Conservation (phyloP, 75 land plant species). For the Selaginella tamariscina region DNA sequence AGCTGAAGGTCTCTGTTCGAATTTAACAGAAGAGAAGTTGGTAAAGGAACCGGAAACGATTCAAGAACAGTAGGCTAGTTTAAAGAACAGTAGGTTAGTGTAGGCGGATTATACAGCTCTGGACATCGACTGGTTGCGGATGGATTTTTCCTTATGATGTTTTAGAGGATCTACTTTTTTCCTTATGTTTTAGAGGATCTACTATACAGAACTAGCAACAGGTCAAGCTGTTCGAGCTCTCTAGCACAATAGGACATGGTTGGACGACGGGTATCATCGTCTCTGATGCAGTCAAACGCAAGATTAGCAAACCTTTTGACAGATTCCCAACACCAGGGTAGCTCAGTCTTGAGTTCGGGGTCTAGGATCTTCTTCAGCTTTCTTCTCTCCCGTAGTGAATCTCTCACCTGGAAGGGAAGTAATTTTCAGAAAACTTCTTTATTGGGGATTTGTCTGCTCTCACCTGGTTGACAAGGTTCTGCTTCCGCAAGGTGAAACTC, state of each 20-base stretch:
- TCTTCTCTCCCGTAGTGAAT: background rate
- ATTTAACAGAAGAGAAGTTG: too few species aligned
- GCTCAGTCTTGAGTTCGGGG: background rate
- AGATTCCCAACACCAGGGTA: background rate
- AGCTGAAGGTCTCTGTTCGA: background rate
- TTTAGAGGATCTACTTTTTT: background rate
- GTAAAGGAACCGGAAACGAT: too few species aligned
- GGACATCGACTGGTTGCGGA: background rate
- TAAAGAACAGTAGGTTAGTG: too few species aligned
- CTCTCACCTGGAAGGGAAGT: background rate
- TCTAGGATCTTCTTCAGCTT: slow-evolving; percentile 12
- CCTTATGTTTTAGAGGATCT: background rate
- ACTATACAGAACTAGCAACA: background rate
- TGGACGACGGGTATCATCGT: slow-evolving; percentile 6
- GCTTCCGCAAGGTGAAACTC: background rate
- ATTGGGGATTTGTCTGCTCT: background rate
- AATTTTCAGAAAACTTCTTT: too few species aligned
- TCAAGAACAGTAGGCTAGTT: too few species aligned
- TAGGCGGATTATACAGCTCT: too few species aligned
- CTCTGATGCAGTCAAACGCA: slow-evolving; percentile 11
- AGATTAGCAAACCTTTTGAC: slow-evolving; percentile 6
- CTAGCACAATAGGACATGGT: slow-evolving; percentile 3
- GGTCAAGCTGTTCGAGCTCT: slow-evolving; percentile 3
- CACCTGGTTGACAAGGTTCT: slow-evolving; percentile 12
- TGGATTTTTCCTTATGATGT: too few species aligned